phyloP scores from a whole-genome alignment of 148 eudicot genomes.

The Chenopodium suecicum region DNA sequence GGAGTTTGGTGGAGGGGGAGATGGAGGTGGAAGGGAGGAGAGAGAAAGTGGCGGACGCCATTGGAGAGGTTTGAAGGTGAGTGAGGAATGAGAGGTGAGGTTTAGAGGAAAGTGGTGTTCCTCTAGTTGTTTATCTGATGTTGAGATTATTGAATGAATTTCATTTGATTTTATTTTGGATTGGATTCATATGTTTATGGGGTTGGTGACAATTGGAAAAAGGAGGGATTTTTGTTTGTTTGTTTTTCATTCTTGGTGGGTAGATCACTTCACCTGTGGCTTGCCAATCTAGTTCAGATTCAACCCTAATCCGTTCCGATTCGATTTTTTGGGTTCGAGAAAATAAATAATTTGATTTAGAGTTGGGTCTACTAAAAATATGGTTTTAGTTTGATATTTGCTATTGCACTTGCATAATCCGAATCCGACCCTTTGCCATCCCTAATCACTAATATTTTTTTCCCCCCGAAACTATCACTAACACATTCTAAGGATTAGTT shows the following conservation, averaged over 20 bases:
- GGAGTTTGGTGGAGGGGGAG: conserved; percentile 20
- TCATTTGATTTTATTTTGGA: neutral
- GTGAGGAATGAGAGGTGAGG: neutral
- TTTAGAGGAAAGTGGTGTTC: neutral
- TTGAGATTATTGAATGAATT: neutral
- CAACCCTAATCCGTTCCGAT: too few relatives aligned
- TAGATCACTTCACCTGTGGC: neutral
- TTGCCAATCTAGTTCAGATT: too few relatives aligned
- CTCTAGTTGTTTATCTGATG: neutral
- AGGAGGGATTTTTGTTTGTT: neutral
- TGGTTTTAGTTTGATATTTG: too few relatives aligned
- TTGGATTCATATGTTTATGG: neutral
- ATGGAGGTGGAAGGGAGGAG: conserved; percentile 28
- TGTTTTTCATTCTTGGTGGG: neutral
- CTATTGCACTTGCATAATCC: too few relatives aligned
- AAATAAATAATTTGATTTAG: too few relatives aligned
- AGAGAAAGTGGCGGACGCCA: conserved; percentile 34
- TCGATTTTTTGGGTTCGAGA: too few relatives aligned
- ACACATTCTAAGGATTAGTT: too few relatives aligned
- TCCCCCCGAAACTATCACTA: too few relatives aligned
- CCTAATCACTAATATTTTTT: too few relatives aligned
- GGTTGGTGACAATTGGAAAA: neutral
- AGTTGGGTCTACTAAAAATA: too few relatives aligned
- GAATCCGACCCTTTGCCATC: too few relatives aligned
- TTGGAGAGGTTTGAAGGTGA: neutral